Conservation (phyloP, 352 stramenopile genomes). For the Phytophthora chlamydospora region DNA sequence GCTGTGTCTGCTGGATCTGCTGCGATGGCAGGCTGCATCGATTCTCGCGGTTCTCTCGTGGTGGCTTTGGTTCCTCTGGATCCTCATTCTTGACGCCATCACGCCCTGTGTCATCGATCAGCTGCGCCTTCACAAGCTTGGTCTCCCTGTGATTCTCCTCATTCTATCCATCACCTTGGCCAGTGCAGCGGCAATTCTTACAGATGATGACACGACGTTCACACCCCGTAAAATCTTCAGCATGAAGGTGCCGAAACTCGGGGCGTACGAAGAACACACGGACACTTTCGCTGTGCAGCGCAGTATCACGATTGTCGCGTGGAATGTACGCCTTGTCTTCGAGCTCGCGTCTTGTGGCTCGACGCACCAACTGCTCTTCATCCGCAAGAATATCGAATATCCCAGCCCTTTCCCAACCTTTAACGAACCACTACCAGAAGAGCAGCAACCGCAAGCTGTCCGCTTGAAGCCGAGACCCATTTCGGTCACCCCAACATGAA, state of each 20-base stretch:
- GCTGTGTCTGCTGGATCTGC: constrained; percentile 34
- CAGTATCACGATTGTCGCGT: constrained; percentile 16
- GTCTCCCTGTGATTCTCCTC: constrained; percentile 1
- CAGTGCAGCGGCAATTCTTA: constrained; percentile 1
- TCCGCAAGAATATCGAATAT: constrained; percentile 18
- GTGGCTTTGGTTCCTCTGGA: constrained; percentile 48
- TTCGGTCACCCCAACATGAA: too few relatives aligned
- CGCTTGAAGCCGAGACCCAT: background rate
- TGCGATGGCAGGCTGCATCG: constrained; percentile 34
- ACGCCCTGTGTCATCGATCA: constrained; percentile 27
- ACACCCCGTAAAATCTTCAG: constrained; percentile 5
- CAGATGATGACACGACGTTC: constrained; percentile 2
- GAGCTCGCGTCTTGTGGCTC: background rate
- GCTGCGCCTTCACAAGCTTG: background rate
- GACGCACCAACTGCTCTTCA: constrained; percentile 15
- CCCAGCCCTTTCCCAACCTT: constrained; percentile 17
- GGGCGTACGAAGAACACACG: constrained; percentile 5
- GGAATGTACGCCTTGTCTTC: constrained; percentile 6
- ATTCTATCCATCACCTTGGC: constrained; percentile 4
- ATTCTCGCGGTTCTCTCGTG: constrained; percentile 41
- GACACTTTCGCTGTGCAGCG: constrained; percentile 13
- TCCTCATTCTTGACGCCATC: constrained; percentile 47
- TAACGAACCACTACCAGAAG: background rate
- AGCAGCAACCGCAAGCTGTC: background rate
- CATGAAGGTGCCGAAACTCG: background rate